These are phyloP conservation scores for Phytophthora pinifolia DNA, from an alignment of 352 stramenopile genomes.

Conservation along the genomic window DNA sequence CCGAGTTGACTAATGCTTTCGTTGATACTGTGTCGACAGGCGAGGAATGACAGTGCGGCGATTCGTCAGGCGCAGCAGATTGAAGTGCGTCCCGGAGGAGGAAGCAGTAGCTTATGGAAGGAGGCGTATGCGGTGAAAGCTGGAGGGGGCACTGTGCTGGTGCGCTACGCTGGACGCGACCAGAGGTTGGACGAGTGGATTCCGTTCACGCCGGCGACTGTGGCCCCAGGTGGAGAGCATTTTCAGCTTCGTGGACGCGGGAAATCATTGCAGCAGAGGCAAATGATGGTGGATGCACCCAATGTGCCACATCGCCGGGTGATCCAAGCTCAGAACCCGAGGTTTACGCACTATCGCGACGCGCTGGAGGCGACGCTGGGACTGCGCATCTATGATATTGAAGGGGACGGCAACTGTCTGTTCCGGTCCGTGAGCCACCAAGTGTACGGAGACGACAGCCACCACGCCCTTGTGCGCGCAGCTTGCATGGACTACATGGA, in stretches of 20 bases:
- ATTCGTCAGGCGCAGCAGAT: conserved; percentile 70
- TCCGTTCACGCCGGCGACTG: conserved; percentile 51
- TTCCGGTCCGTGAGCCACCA: conserved; percentile 97
- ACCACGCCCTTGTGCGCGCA: conserved; percentile 89
- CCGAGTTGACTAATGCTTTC: conserved; percentile 2
- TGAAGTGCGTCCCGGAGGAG: conserved; percentile 54
- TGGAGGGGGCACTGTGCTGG: conserved; percentile 44
- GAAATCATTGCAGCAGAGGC: conserved; percentile 36
- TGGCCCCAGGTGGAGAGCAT: conserved; percentile 65
- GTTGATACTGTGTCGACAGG: conserved; percentile 21
- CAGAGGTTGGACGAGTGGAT: conserved; percentile 78
- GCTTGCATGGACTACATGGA: conserved; percentile 97
- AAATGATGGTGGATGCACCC: conserved; percentile 48
- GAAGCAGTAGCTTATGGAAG: conserved; percentile 53
- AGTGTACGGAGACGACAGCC: conserved; percentile 92
- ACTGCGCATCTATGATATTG: conserved; percentile 65
- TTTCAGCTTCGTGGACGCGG: conserved; percentile 35
- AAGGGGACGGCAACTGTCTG: conserved; percentile 97
- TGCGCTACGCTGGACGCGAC: conserved; percentile 67
- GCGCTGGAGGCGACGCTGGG: conserved; percentile 41
- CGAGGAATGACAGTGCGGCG: conserved; percentile 54
- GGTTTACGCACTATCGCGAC: conserved; percentile 71
- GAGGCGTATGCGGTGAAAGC: conserved; percentile 60
- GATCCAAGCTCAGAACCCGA: conserved; percentile 72
- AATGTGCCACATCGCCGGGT: conserved; percentile 47